Conservation (phyloP, 139 green algal species). For the Pleodorina starrii region DNA sequence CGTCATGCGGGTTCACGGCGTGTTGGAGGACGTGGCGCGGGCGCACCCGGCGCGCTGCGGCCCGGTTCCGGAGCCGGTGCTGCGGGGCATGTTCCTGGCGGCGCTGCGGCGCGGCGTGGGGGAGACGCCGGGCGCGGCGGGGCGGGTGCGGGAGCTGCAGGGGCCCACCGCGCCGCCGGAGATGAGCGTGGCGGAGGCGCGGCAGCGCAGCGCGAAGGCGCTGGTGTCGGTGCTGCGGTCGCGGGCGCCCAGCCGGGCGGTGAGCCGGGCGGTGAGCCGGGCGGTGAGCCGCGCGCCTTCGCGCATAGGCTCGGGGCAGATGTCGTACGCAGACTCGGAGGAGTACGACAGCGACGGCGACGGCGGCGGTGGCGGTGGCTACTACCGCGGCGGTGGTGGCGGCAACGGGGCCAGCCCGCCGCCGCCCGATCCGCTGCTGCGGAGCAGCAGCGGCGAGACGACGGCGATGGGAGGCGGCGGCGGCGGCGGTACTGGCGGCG, state of each 20-base stretch:
- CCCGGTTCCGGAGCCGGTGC: slow-evolving; percentile 6
- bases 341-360: background rate
- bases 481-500: no score
- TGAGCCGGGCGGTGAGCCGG: background rate
- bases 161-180: slow-evolving; percentile 41
- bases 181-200: slow-evolving; percentile 39
- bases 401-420: no score
- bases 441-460: background rate
- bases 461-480: background rate
- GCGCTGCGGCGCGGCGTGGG: slow-evolving; percentile 26
- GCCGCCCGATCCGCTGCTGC: no score
- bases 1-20: slow-evolving; percentile 33
- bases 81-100: slow-evolving; percentile 1
- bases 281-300: slow-evolving; percentile 12
- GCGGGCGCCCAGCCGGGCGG: slow-evolving; percentile 8
- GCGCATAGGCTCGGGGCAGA: background rate
- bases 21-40: slow-evolving; percentile 34
- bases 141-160: slow-evolving; percentile 46
- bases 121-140: slow-evolving; percentile 23
- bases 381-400: no score
- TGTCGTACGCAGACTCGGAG: background rate
- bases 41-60: background rate
- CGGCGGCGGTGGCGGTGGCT: background rate
- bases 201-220: slow-evolving; percentile 24
- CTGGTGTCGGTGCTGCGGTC: slow-evolving; percentile 34